These are phyloP conservation scores for Cordyceps tenuipes DNA, from an alignment of 2,329 filamentous ascomycete genomes.

Conservation along the genomic window DNA sequence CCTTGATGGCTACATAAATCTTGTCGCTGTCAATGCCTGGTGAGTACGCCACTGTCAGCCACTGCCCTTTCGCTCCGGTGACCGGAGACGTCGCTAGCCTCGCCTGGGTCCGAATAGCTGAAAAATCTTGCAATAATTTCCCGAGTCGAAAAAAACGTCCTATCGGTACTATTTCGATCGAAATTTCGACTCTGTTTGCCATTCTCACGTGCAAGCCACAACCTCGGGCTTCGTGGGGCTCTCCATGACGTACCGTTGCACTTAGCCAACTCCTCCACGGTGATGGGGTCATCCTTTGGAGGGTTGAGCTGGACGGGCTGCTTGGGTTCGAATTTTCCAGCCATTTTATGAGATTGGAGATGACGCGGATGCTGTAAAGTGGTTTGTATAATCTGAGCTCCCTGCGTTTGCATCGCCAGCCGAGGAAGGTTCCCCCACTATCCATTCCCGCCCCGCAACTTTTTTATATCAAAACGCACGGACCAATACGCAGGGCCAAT, in stretches of 20 bases:
- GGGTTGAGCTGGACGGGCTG: conserved; percentile 64
- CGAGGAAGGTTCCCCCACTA: conserved; percentile 10
- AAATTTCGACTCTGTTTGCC: background rate
- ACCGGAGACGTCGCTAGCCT: background rate
- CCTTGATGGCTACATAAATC: conserved; percentile 64
- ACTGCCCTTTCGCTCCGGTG: background rate
- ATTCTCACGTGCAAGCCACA: background rate
- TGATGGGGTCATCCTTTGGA: conserved; percentile 82
- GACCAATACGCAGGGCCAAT: background rate
- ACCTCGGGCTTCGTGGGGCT: background rate
- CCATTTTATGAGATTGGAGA: conserved; percentile 32
- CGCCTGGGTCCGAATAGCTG: background rate
- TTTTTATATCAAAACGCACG: background rate
- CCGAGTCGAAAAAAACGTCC: too few relatives aligned
- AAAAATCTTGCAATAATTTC: too few relatives aligned
- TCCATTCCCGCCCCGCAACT: conserved; percentile 6
- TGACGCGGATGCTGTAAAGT: background rate
- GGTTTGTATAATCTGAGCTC: conserved; percentile 4
- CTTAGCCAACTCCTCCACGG: conserved; percentile 67
- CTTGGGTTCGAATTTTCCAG: conserved; percentile 71
- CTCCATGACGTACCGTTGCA: conserved; percentile 61
- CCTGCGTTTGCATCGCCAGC: background rate
- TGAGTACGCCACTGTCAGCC: conserved; percentile 16
- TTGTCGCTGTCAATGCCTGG: conserved; percentile 56
- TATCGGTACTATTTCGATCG: background rate